phyloP scores from a whole-genome alignment of 1,284 basidiomycete genomes.

The Cryptococcus depauperatus region DNA sequence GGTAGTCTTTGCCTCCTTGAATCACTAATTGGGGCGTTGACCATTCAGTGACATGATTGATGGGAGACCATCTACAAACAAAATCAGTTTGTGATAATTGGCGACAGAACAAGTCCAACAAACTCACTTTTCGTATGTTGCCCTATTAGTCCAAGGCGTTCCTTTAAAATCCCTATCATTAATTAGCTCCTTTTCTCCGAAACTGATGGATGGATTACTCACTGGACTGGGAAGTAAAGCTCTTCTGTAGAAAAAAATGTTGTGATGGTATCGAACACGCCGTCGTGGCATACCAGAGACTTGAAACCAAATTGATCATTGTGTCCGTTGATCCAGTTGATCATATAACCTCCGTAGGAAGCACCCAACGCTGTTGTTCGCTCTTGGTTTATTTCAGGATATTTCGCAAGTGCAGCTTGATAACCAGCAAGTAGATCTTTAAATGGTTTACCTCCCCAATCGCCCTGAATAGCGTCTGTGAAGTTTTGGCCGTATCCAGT shows the following conservation, averaged over 20 bases:
- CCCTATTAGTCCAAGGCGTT: slow-evolving; percentile 21
- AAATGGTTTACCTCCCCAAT: slow-evolving; percentile 56
- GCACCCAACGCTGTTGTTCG: slow-evolving; percentile 59
- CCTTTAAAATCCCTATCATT: slow-evolving; percentile 21
- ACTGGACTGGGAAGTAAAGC: slow-evolving; percentile 31
- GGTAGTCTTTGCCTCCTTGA: slow-evolving; percentile 79
- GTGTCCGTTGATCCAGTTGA: slow-evolving; percentile 88
- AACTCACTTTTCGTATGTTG: slow-evolving; percentile 34
- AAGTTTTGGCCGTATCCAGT: slow-evolving; percentile 84
- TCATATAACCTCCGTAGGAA: slow-evolving; percentile 46
- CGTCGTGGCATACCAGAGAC: slow-evolving; percentile 78
- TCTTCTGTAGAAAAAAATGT: slow-evolving; percentile 67
- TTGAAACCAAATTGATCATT: slow-evolving; percentile 75
- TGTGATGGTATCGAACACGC: slow-evolving; percentile 53
- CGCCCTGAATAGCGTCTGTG: slow-evolving; percentile 55
- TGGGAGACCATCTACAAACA: slow-evolving; percentile 49
- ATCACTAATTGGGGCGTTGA: slow-evolving; percentile 74
- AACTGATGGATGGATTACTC: neutral
- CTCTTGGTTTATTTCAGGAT: slow-evolving; percentile 61
- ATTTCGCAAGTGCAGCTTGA: slow-evolving; percentile 59
- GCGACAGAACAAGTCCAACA: too few relatives aligned
- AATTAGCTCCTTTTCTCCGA: neutral
- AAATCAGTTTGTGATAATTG: neutral
- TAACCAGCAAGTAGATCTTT: slow-evolving; percentile 69
- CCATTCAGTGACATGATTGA: slow-evolving; percentile 74